Conservation (phyloP, 2,329 filamentous ascomycete species). For the Gaeumannomyces sp. region DNA sequence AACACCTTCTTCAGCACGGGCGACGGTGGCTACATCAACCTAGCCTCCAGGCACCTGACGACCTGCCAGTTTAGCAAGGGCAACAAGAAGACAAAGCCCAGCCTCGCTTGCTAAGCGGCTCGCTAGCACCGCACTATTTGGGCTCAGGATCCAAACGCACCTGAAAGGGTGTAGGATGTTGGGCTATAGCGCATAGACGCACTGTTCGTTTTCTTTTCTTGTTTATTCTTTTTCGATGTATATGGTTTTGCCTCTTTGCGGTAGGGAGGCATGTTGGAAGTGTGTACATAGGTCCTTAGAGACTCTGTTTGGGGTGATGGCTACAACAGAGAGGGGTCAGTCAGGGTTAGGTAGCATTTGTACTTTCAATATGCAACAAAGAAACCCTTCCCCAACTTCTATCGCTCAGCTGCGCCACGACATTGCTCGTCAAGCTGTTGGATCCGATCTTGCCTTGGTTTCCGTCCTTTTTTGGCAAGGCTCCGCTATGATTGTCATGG, state of each 20-base stretch:
- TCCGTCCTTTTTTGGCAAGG: too few species aligned
- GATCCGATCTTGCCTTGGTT: too few species aligned
- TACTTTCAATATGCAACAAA: neutral
- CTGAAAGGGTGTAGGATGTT: too few species aligned
- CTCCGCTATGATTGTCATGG: neutral
- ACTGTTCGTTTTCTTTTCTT: neutral
- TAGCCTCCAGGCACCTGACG: neutral
- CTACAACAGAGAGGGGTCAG: neutral
- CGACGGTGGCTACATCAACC: slow-evolving; percentile 6
- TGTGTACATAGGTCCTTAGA: neutral
- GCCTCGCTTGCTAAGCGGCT: neutral
- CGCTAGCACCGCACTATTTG: too few species aligned
- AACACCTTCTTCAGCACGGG: slow-evolving; percentile 2
- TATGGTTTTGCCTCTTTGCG: neutral
- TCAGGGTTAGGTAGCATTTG: neutral
- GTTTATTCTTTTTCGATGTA: neutral
- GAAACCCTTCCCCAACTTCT: neutral
- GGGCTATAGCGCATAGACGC: neutral
- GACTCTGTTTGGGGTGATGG: neutral
- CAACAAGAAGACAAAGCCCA: neutral
- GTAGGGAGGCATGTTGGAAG: neutral
- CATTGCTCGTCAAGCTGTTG: too few species aligned
- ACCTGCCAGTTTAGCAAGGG: neutral
- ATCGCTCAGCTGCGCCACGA: too few species aligned
- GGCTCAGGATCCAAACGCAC: too few species aligned